Percentiles rank a stretch among this genome's conserved stretches.
Conservation (phyloP, 2,329 filamentous ascomycete species). For the Amauroascus verrucosus region DNA sequence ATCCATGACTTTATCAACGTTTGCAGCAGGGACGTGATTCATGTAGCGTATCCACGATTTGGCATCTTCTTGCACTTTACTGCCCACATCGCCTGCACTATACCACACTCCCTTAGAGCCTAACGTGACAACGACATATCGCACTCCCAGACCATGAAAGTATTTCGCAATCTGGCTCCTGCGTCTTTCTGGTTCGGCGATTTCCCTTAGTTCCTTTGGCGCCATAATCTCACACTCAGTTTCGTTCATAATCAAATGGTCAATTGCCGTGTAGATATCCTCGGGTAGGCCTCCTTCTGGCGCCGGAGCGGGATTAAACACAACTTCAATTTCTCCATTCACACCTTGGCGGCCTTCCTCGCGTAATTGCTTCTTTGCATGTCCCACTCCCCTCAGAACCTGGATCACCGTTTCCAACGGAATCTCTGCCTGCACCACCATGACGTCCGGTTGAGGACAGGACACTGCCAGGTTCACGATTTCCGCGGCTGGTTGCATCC, state of each 20-base stretch:
- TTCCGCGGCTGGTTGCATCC: constrained; percentile 32
- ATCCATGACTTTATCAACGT: constrained; percentile 66
- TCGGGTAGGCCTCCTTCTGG: constrained; percentile 60
- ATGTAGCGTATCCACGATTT: constrained; percentile 22
- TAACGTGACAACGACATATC: constrained; percentile 72
- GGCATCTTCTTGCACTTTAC: constrained; percentile 31
- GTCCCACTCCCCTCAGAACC: constrained; percentile 39
- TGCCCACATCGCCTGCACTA: constrained; percentile 44
- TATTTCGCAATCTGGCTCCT: constrained; percentile 47
- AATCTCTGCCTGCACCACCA: constrained; percentile 72
- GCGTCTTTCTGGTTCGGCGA: constrained; percentile 30
- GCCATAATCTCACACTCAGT: constrained; percentile 71
- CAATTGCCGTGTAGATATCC: constrained; percentile 55
- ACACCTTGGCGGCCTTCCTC: constrained; percentile 26
- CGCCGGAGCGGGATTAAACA: constrained; percentile 83
- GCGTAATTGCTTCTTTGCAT: constrained; percentile 37
- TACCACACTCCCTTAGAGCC: constrained; percentile 66
- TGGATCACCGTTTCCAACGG: constrained; percentile 55
- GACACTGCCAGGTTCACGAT: constrained; percentile 32
- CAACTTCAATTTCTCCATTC: constrained; percentile 46
- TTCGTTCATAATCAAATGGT: constrained; percentile 81
- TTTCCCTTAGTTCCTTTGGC: constrained; percentile 35
- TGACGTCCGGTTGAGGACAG: constrained; percentile 46
- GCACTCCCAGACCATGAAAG: constrained; percentile 61
- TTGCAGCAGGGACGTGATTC: constrained; percentile 49